Percentiles rank a stretch among this genome's conserved stretches.
Conservation (phyloP, 495 filamentous ascomycete species). For the Hypoxylon lenormandii region DNA sequence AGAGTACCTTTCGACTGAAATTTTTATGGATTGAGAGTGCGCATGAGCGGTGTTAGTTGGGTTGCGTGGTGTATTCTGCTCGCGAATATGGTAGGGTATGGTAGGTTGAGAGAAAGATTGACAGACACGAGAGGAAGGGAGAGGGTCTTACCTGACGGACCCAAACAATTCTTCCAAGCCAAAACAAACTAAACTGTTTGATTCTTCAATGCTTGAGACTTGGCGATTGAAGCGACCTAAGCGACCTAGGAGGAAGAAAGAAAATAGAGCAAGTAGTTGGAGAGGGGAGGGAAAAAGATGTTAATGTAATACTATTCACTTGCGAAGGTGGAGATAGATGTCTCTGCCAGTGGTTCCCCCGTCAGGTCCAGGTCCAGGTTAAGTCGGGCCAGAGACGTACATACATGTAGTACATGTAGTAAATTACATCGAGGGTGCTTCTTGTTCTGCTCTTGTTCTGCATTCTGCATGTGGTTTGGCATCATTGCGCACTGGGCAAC, state of each 20-base stretch:
- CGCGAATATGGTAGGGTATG: neutral
- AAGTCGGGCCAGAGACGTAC: too few species aligned
- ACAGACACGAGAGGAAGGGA: neutral
- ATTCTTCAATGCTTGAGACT: constrained; percentile 5
- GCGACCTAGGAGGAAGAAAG: neutral
- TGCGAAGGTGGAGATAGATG: constrained; percentile 1
- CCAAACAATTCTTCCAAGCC: constrained; percentile 7
- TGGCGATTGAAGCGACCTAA: neutral
- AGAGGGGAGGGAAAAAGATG: neutral
- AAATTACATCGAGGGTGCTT: too few species aligned
- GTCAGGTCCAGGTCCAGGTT: too few species aligned
- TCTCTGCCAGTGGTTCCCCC: too few species aligned
- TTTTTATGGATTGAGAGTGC: neutral
- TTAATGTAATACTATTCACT: neutral
- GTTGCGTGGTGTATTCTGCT: too few species aligned
- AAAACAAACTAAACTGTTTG: neutral
- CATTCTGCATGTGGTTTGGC: constrained; percentile 13
- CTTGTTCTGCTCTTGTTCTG: constrained; percentile 11
- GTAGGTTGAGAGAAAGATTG: neutral
- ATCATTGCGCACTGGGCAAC: constrained; percentile 36
- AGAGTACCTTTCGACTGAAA: neutral
- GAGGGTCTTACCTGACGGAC: neutral
- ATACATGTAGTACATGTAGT: too few species aligned
- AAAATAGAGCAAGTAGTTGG: neutral
- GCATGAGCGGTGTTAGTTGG: too few species aligned